Base-by-base conservation (phyloP, 2,329 filamentous ascomycete genomes). In the Lasiodiplodia sp. region DNA sequence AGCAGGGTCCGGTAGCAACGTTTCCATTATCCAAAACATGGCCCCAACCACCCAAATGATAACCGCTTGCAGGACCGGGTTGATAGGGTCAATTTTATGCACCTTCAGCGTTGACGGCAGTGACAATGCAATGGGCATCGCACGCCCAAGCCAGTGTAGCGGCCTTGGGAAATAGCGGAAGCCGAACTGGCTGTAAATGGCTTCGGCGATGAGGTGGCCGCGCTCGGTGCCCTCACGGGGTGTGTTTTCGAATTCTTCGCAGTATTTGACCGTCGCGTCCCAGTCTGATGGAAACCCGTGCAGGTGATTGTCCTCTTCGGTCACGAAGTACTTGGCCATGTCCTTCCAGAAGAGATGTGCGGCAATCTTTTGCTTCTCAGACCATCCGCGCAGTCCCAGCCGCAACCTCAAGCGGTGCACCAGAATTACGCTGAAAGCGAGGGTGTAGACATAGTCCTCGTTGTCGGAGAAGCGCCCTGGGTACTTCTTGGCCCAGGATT, bases 281-380 rank as follows among this genome's bases (percentile, higher is more conserved):
- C 56, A 58, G 11, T 40, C 37, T 11, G 21, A 11, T 21, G 56
- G 56, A n/a, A 25, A 58, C 4, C 56, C 56, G n/a, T 44, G 21
- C 12, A 44, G n/a, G n/a, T 6, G 34, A 2, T 12, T 25, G 21
- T 23, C 56, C n/a, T 58, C 37, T n/a, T 58, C 56, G 37, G 37
- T 44, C n/a, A 23, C 10, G 56, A 58, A 58, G 56, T 58, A 18
- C n/a, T 12, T 12, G n/a, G 7, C n/a, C 37, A 58, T 58, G 4
- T 58, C 56, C 4, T 37, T 37, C 56, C 56, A 58, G 56, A 58
- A 58, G 12, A 58, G 18, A 23, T 58, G 56, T 34, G 56, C 8
- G 11, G 56, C 56, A 34, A 58, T 44, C 56, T 58, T 44, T n/a
- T n/a, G n/a, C 56, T 44, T 58, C 14, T 44, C 56, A n/a, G 37